phyloP scores from a whole-genome alignment of 176 grass and related monocot genomes.

The Hordeum marinum region DNA sequence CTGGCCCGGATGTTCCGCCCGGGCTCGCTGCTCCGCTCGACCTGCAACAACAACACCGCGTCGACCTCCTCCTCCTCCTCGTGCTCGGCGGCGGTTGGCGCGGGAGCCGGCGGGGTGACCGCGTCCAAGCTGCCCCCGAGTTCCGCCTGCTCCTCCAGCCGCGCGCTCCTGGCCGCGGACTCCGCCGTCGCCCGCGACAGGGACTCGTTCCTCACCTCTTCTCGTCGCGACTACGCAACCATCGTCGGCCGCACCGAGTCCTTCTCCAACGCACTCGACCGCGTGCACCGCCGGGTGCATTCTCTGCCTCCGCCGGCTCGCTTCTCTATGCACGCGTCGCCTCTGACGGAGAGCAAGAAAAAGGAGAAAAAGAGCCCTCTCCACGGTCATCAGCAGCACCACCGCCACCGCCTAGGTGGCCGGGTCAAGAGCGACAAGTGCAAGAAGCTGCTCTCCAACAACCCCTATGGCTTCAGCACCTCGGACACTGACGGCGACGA shows the following conservation, averaged over 20 bases:
- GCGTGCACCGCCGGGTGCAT: background rate
- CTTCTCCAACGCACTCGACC: conserved; percentile 48
- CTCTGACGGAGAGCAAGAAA: background rate
- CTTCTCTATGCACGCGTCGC: conserved; percentile 31
- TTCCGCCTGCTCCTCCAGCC: conserved; percentile 53
- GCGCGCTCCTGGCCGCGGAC: conserved; percentile 44
- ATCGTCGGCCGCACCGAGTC: conserved; percentile 46
- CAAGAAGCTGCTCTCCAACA: conserved; percentile 48
- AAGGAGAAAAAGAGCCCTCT: conserved; percentile 19
- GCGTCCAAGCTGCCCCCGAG: background rate
- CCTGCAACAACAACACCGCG: conserved; percentile 61
- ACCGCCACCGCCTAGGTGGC: conserved; percentile 2
- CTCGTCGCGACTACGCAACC: conserved; percentile 20
- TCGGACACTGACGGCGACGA: conserved; percentile 36
- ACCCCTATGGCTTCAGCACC: conserved; percentile 77
- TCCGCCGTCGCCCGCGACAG: background rate
- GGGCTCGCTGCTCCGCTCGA: conserved; percentile 49
- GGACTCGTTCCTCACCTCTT: conserved; percentile 37
- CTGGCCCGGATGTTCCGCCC: conserved; percentile 79
- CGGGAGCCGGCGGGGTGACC: background rate
- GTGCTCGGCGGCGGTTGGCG: background rate
- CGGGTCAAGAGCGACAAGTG: conserved; percentile 25
- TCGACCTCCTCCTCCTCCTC: conserved; percentile 20
- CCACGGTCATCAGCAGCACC: background rate
- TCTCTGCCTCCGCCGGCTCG: background rate